Conservation (phyloP, 768 basidiomycete species). For the Terana coerulea region DNA sequence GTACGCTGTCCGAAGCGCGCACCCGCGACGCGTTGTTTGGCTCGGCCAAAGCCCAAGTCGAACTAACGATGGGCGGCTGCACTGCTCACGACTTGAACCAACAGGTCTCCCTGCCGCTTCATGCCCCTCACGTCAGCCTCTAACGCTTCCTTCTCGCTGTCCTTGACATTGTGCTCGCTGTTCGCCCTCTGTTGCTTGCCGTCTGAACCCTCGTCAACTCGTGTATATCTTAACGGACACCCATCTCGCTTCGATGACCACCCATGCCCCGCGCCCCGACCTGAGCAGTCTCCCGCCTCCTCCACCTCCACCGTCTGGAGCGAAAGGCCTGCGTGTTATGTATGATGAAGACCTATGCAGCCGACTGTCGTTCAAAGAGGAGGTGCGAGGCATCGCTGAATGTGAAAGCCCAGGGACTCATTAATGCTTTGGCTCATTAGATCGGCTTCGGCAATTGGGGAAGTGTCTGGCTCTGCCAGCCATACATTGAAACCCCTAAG, state of each 20-base stretch:
- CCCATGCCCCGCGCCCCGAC: constrained; percentile 1
- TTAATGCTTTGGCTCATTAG: constrained; percentile 35
- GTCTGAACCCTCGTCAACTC: background rate
- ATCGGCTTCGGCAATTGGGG: constrained; percentile 95
- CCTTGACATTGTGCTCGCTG: background rate
- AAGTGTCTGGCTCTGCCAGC: constrained; percentile 80
- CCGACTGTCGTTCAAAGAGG: constrained; percentile 70
- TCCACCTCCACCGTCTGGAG: constrained; percentile 22
- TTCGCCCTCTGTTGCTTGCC: background rate
- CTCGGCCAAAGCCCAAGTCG: constrained; percentile 2
- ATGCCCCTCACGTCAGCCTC: constrained; percentile 1
- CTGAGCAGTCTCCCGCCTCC: constrained; percentile 28
- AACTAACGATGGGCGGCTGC: background rate
- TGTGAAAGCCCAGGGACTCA: constrained; percentile 3
- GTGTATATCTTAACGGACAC: constrained; percentile 4
- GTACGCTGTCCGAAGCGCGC: background rate
- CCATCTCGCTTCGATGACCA: constrained; percentile 10
- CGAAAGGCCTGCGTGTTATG: constrained; percentile 68
- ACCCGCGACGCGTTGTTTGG: constrained; percentile 3
- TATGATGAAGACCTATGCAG: constrained; percentile 70
- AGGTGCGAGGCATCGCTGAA: constrained; percentile 40
- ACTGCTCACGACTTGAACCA: background rate
- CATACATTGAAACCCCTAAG: constrained; percentile 31
- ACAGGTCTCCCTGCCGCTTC: background rate
- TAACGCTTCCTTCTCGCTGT: background rate